Evolutionary conservation across 352 stramenopile species (phyloP).

Genomic region (Thraustotheca clavata): DNA sequence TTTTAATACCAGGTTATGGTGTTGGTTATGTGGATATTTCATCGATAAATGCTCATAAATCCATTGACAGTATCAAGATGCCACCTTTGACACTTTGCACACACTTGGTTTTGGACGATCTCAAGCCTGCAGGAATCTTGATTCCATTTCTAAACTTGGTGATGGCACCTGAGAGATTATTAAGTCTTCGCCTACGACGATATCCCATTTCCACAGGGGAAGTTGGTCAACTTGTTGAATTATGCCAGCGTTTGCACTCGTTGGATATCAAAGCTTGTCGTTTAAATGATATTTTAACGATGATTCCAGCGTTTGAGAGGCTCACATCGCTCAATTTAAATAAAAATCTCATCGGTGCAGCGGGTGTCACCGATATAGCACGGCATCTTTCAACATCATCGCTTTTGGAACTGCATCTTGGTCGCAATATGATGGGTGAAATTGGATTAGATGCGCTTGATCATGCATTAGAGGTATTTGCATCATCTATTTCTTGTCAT

Average conservation of each 20-base stretch:
- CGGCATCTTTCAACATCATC: neutral
- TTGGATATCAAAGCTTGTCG: neutral
- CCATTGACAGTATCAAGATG: too few species aligned
- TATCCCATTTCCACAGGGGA: neutral
- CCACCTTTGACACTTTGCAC: neutral
- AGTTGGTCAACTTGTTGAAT: neutral
- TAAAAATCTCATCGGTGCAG: neutral
- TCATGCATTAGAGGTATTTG: neutral
- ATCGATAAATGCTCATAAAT: neutral
- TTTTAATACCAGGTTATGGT: neutral
- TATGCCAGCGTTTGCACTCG: neutral
- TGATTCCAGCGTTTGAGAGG: neutral
- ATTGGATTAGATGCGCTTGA: neutral
- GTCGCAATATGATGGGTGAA: neutral
- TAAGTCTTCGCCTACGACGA: neutral
- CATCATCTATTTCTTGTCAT: neutral
- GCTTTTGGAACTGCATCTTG: neutral
- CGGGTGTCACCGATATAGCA: neutral
- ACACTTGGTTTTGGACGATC: neutral
- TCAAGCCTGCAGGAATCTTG: neutral
- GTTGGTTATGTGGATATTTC: neutral
- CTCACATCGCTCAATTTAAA: neutral
- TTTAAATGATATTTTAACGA: neutral
- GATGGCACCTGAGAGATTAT: neutral
- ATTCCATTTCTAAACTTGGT: neutral